Conservation (phyloP, 164 flowering plant species). For the Litsea cubeba region DNA sequence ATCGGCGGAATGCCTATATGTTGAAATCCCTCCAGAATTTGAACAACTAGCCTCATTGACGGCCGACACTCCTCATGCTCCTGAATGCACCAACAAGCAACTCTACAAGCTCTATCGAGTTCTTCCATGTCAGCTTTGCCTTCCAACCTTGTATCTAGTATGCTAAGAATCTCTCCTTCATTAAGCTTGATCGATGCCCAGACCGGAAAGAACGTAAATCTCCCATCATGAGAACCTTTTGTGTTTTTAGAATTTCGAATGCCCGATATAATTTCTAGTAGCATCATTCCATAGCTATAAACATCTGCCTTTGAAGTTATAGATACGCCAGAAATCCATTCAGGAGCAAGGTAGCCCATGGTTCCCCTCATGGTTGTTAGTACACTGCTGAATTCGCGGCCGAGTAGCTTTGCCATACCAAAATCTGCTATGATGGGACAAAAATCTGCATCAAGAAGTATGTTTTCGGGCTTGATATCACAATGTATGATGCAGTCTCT, state of each 20-base stretch:
- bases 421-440: conserved; percentile 53
- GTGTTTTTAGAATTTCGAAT: conserved; percentile 22
- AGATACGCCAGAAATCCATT: conserved; percentile 50
- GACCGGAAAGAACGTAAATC: conserved; percentile 31
- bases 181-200: conserved; percentile 29
- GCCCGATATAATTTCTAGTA: conserved; percentile 42
- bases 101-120: conserved; percentile 29
- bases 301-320: conserved; percentile 54
- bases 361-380: conserved; percentile 60
- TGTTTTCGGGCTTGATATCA: conserved; percentile 62
- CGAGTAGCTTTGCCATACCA: conserved; percentile 54
- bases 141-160: conserved; percentile 33
- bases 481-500: conserved; percentile 54
- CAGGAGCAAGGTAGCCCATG: conserved; percentile 56
- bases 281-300: conserved; percentile 58
- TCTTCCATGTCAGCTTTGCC: conserved; percentile 34
- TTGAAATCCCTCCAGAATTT: conserved; percentile 39
- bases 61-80: conserved; percentile 42
- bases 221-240: conserved; percentile 23
- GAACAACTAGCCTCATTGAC: conserved; percentile 48
- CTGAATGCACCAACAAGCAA: conserved; percentile 59
- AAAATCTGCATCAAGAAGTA: conserved; percentile 37
- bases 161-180: conserved; percentile 21
- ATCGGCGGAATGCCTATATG: conserved; percentile 33
- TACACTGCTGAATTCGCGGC: conserved; percentile 48